phyloP scores from a whole-genome alignment of 129 eudicot genomes.

The Flaveria linearis region DNA sequence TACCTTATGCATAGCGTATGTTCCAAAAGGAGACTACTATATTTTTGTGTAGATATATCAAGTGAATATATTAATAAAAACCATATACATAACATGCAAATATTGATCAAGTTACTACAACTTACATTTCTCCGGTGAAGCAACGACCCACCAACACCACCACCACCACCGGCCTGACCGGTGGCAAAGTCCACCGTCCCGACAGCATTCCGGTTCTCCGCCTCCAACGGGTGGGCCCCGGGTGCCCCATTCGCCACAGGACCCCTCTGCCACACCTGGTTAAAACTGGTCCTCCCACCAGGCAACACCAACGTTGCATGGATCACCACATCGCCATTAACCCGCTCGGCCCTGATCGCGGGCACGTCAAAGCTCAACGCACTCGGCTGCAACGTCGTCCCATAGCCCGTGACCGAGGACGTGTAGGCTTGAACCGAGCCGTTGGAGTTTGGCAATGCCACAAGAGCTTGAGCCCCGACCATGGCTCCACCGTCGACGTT shows the following conservation, averaged over 20 bases:
- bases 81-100: too few species aligned
- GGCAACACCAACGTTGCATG: slow-evolving; percentile 65
- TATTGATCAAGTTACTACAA: not conserved
- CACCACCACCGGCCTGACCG: slow-evolving; percentile 41
- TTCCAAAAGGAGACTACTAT: too few species aligned
- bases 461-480: slow-evolving; percentile 63
- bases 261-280: slow-evolving; percentile 83
- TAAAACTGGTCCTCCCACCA: slow-evolving; percentile 47
- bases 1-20: not conserved
- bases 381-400: slow-evolving; percentile 30
- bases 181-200: slow-evolving; percentile 64
- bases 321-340: slow-evolving; percentile 49
- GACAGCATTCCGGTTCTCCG: slow-evolving; percentile 39
- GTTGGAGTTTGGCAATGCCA: slow-evolving; percentile 47
- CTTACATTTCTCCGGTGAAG: slow-evolving; percentile 72
- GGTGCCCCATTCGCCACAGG: slow-evolving; percentile 45
- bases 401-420: slow-evolving; percentile 31
- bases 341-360: slow-evolving; percentile 36
- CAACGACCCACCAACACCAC: slow-evolving; percentile 42
- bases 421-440: slow-evolving; percentile 56
- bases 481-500: slow-evolving; percentile 45
- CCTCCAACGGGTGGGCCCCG: slow-evolving; percentile 21
- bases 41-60: too few species aligned
- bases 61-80: too few species aligned
- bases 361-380: slow-evolving; percentile 60